phyloP scores from a whole-genome alignment of 2,329 filamentous ascomycete species.

The Colletotrichum lentis region DNA sequence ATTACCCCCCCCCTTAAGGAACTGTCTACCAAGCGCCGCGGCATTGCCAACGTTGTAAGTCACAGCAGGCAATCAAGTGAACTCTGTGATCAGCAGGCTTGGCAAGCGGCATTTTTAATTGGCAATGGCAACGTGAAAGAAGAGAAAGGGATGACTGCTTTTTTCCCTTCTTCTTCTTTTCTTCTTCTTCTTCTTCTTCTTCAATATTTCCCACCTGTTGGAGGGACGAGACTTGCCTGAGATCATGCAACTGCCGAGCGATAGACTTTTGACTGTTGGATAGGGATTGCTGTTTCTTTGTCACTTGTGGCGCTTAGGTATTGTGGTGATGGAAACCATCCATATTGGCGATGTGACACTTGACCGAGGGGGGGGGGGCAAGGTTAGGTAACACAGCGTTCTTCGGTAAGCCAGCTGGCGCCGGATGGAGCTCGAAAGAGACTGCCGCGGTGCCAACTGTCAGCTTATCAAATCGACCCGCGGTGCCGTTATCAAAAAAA shows the following conservation, averaged over 20 bases:
- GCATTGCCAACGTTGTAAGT: not conserved
- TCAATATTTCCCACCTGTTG: not conserved
- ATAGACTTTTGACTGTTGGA: not conserved
- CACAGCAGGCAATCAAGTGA: not conserved
- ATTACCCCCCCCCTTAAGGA: not conserved
- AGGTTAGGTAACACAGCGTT: not conserved
- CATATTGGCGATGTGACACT: not conserved
- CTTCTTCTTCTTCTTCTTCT: too few species aligned
- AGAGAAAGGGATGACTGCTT: not conserved
- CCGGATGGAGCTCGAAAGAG: not conserved
- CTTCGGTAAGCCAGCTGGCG: not conserved
- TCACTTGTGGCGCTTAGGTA: constrained; percentile 3
- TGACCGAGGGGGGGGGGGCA: not conserved
- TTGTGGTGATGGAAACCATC: not conserved
- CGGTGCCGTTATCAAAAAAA: constrained; percentile 32
- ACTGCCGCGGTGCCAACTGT: not conserved
- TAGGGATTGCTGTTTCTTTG: not conserved
- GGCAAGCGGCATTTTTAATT: not conserved
- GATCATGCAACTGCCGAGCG: constrained; percentile 3
- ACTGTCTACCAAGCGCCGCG: not conserved
- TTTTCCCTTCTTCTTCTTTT: not conserved
- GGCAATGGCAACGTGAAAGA: not conserved
- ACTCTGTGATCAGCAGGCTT: too few species aligned
- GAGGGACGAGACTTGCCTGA: not conserved
- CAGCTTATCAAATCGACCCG: constrained; percentile 30